Base-by-base conservation (phyloP, 208 protist genomes). In the Kentomonas sorsogonicus region DNA sequence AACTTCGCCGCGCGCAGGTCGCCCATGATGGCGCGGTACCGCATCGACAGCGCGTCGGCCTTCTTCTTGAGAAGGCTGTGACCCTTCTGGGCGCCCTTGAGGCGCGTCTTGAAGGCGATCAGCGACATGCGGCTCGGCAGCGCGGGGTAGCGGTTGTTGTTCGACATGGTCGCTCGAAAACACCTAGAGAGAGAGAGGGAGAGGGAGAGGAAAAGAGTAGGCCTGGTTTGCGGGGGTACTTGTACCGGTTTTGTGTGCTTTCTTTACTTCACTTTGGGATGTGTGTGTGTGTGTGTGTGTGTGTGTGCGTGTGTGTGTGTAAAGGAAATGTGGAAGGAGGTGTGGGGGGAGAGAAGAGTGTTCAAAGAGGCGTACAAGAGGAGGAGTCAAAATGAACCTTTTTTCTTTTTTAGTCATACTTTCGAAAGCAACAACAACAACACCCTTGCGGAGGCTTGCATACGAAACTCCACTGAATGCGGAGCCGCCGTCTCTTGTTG, bases 41-140 rank as follows among this genome's bases (percentile, higher is more conserved):
- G 83, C 53, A 99, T 66, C 15, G 83, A 94, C n/a, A 99, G 85
- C 15, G 99, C 99, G 77, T 99, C 99, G 22, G 93, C 83, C 78
- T 99, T 99, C 72, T 99, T 99, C 83, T 99, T 99, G 26, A 99
- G 86, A 45, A 99, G 86, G 47, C 79, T 93, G 84, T 99, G 96
- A 9, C 99, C 99, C 67, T 97, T 98, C 71, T 97, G 77, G 3
- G 99, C 99, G 53, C 96, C 97, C 60, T 96, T 96, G 31, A 99
- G 72, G 38, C 95, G 86, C 0, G 58, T 74, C 80, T 99, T 98
- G 77, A 96, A 95, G 38, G 84, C 72, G 67, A 93, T 93, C 29
- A 96, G 79, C 26, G 87, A 91, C 89, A 97, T 96, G 58, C 93
- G 89, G 60, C 83, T 93, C 16, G 93, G 93, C 39, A 97, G 74